These are phyloP conservation scores for Epichloe coenophiala DNA, from an alignment of 2,329 filamentous ascomycete species.

Conservation along the genomic window DNA sequence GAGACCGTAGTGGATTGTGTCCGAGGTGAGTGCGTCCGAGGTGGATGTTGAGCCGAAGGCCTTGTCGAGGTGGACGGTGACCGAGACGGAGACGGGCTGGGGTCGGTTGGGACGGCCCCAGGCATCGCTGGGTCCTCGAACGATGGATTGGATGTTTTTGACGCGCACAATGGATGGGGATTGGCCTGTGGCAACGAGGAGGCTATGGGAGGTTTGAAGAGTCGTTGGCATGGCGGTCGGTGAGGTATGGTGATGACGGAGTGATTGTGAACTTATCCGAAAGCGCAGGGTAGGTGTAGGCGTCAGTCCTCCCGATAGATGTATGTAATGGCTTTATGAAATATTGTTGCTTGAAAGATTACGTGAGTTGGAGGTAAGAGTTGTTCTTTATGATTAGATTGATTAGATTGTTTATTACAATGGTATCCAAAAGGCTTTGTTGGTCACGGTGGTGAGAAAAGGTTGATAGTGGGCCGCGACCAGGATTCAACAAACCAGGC, in stretches of 20 bases:
- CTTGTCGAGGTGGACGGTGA: slow-evolving; percentile 40
- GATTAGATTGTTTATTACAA: no score
- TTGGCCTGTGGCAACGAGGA: slow-evolving; percentile 10
- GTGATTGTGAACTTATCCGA: no score
- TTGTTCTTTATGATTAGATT: no score
- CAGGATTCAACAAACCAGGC: no score
- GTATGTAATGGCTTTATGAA: no score
- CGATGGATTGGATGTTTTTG: slow-evolving; percentile 43
- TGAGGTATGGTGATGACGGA: background rate
- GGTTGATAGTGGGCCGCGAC: no score
- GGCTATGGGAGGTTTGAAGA: background rate
- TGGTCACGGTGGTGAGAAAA: no score
- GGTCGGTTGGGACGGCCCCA: slow-evolving; percentile 47
- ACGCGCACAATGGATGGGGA: slow-evolving; percentile 40
- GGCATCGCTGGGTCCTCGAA: slow-evolving; percentile 48
- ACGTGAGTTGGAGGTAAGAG: no score
- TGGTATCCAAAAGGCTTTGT: no score
- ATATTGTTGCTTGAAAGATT: no score
- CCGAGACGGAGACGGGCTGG: slow-evolving; percentile 50
- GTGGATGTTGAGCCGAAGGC: slow-evolving; percentile 45
- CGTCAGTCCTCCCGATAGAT: no score
- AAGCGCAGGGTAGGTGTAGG: no score
- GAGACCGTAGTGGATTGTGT: slow-evolving; percentile 63
- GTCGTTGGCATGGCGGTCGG: background rate
- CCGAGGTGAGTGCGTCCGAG: slow-evolving; percentile 47